Evolutionary conservation across 257 asterid genomes (phyloP).

Genomic region (Rubia yunnanensis): DNA sequence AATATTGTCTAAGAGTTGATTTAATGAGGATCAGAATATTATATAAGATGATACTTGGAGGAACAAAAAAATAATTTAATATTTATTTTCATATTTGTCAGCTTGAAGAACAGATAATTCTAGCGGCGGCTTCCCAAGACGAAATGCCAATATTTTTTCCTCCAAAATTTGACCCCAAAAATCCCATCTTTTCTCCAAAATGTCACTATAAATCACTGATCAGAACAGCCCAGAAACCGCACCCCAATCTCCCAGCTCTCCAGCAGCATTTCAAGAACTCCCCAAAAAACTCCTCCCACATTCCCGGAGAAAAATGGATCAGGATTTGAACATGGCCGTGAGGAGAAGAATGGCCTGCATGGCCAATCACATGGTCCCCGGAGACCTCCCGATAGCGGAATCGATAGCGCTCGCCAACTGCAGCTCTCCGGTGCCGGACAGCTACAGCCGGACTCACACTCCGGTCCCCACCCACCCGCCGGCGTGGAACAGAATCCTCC

Average conservation of each 20-base stretch:
- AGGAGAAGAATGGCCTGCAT: constrained; percentile 54
- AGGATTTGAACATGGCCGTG: constrained; percentile 10
- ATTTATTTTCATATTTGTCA: background rate
- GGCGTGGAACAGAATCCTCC: constrained; percentile 39
- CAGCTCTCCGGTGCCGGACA: constrained; percentile 57
- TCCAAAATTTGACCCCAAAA: background rate
- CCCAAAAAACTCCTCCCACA: too few relatives aligned
- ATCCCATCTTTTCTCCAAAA: background rate
- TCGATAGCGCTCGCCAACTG: constrained; percentile 27
- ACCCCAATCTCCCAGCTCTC: background rate
- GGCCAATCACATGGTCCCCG: constrained; percentile 50
- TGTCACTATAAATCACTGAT: constrained; percentile 1
- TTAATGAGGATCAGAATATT: too few relatives aligned
- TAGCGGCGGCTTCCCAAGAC: background rate
- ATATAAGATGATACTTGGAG: too few relatives aligned
- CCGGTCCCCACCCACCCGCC: constrained; percentile 58
- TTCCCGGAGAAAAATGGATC: background rate
- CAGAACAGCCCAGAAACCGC: background rate
- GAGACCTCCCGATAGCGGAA: constrained; percentile 10
- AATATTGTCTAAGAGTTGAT: too few relatives aligned
- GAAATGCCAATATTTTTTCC: background rate
- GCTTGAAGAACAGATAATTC: background rate
- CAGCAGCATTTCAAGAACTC: constrained; percentile 1
- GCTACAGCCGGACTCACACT: constrained; percentile 65
- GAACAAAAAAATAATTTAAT: too few relatives aligned